phyloP scores from a whole-genome alignment of 352 stramenopile species.

The Achlya hypogyna region DNA sequence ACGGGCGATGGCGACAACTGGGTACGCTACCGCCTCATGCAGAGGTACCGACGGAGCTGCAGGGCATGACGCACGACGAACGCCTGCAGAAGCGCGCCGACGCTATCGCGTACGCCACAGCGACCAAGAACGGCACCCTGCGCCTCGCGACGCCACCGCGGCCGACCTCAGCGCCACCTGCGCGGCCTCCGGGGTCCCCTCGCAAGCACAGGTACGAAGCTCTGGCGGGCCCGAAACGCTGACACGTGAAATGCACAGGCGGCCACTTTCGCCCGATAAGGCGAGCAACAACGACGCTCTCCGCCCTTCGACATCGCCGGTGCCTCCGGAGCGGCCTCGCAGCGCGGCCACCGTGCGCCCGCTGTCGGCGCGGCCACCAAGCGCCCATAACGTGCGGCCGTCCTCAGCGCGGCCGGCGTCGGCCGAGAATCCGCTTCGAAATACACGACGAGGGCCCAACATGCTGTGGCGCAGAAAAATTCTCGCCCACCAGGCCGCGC shows the following conservation, averaged over 20 bases:
- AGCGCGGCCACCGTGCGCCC: not conserved
- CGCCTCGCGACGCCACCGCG: slow-evolving; percentile 8
- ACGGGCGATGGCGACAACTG: slow-evolving; percentile 69
- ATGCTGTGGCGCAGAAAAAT: slow-evolving; percentile 13
- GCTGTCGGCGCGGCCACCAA: not conserved
- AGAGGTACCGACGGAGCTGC: not conserved
- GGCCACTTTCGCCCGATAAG: not conserved
- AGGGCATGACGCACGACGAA: slow-evolving; percentile 17
- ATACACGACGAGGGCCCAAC: not conserved
- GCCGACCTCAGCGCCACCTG: slow-evolving; percentile 2
- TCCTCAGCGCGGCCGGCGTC: not conserved
- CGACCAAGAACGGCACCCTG: slow-evolving; percentile 17
- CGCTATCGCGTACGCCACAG: not conserved
- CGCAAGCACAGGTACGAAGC: not conserved
- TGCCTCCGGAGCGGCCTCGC: no score
- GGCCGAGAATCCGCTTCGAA: not conserved
- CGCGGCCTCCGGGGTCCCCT: not conserved
- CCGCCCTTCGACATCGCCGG: no score
- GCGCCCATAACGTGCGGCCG: not conserved
- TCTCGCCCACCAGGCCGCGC: not conserved
- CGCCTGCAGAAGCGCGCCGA: slow-evolving; percentile 2
- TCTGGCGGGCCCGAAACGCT: no score
- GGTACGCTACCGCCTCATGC: slow-evolving; percentile 5
- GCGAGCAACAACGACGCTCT: not conserved
- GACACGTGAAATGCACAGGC: not conserved